phyloP scores from a whole-genome alignment of 2,329 filamentous ascomycete species.

The Penicillium sp. region DNA sequence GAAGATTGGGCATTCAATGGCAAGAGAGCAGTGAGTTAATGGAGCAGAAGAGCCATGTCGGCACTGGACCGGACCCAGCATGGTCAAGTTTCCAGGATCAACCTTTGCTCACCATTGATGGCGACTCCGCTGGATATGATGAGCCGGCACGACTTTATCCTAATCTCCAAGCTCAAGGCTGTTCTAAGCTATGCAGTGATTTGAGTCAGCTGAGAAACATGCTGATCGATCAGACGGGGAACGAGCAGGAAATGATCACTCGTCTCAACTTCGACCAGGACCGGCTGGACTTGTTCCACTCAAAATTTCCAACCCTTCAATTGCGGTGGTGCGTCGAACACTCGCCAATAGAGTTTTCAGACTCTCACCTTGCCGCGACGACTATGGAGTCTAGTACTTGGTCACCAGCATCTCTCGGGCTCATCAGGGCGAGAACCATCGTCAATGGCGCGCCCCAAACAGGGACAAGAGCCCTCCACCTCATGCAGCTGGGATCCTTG shows the following conservation, averaged over 20 bases:
- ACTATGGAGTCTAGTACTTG: slow-evolving; percentile 12
- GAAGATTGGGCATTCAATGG: slow-evolving; percentile 33
- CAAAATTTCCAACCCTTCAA: slow-evolving; percentile 12
- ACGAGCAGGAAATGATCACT: slow-evolving; percentile 5
- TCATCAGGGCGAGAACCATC: slow-evolving; percentile 29
- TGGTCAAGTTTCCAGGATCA: slow-evolving; percentile 19
- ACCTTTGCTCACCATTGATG: slow-evolving; percentile 26
- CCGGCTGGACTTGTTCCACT: background rate
- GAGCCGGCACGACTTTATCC: slow-evolving; percentile 24
- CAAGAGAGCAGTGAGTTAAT: background rate
- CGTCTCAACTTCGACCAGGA: background rate
- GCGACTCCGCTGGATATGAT: slow-evolving; percentile 24
- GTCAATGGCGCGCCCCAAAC: slow-evolving; percentile 20
- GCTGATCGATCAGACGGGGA: slow-evolving; percentile 37
- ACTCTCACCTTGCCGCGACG: slow-evolving; percentile 9
- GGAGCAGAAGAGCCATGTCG: slow-evolving; percentile 17
- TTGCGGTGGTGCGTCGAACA: slow-evolving; percentile 35
- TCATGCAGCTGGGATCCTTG: slow-evolving; percentile 40
- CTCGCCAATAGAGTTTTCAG: slow-evolving; percentile 33
- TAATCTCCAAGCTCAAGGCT: slow-evolving; percentile 29
- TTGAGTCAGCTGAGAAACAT: slow-evolving; percentile 29
- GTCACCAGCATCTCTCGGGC: slow-evolving; percentile 29
- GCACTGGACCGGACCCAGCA: slow-evolving; percentile 12
- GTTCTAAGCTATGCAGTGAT: slow-evolving; percentile 29
- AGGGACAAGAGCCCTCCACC: slow-evolving; percentile 24